Percentiles rank a stretch among this genome's conserved stretches.
Conservation (phyloP, 2,329 filamentous ascomycete species). For the Botrytis deweyae region DNA sequence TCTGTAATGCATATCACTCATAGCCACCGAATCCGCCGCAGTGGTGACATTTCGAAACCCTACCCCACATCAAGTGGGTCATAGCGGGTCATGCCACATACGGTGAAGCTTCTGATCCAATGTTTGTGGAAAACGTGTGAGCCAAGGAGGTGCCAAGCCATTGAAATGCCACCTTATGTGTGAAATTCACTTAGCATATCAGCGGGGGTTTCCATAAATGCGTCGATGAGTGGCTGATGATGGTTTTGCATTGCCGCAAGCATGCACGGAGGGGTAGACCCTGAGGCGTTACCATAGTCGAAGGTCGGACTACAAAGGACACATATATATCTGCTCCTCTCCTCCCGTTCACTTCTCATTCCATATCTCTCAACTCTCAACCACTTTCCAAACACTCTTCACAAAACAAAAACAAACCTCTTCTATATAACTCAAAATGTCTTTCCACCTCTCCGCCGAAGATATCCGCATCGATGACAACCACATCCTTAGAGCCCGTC, state of each 20-base stretch:
- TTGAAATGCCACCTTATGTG: neutral
- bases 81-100: neutral
- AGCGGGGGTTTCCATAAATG: slow-evolving; percentile 7
- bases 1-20: slow-evolving; percentile 5
- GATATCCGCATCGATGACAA: slow-evolving; percentile 49
- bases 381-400: neutral
- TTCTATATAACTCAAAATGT: slow-evolving; percentile 44
- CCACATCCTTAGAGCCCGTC: slow-evolving; percentile 53
- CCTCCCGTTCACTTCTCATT: neutral
- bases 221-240: slow-evolving; percentile 8
- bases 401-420: slow-evolving; percentile 37
- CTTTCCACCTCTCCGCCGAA: slow-evolving; percentile 52
- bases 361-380: neutral
- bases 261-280: slow-evolving; percentile 14
- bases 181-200: neutral
- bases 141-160: slow-evolving; percentile 14
- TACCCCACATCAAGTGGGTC: slow-evolving; percentile 5
- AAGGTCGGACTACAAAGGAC: slow-evolving; percentile 2
- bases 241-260: neutral
- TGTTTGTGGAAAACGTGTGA: slow-evolving; percentile 16
- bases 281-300: neutral
- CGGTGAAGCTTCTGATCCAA: slow-evolving; percentile 15
- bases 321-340: slow-evolving; percentile 3
- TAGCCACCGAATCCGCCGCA: slow-evolving; percentile 2
- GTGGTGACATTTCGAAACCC: slow-evolving; percentile 4